Percentiles rank a stretch among this genome's conserved stretches.
These are phyloP conservation scores for Mycena belliarum DNA, from an alignment of 768 basidiomycete species.

Conservation along the genomic window DNA sequence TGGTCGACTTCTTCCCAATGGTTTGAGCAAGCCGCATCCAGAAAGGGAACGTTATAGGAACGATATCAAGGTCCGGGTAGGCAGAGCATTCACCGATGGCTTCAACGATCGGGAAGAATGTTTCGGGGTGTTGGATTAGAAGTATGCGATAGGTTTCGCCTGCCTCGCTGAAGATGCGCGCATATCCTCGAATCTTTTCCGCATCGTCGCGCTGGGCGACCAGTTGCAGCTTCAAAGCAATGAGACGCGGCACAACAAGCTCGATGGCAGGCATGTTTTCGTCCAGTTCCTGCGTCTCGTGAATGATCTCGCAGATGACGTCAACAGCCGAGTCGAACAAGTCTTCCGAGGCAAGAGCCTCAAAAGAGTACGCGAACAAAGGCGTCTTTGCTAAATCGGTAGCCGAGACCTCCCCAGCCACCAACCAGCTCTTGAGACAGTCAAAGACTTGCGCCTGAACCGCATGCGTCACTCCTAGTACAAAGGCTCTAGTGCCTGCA, in stretches of 20 bases:
- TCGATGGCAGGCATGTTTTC: constrained; percentile 91
- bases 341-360: constrained; percentile 77
- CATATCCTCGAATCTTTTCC: constrained; percentile 86
- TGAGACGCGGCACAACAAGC: constrained; percentile 83
- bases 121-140: constrained; percentile 85
- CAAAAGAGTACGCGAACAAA: constrained; percentile 80
- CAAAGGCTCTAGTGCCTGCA: constrained; percentile 1
- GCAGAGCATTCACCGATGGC: constrained; percentile 93
- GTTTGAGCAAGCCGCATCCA: constrained; percentile 97
- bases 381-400: constrained; percentile 69
- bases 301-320: constrained; percentile 90
- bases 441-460: constrained; percentile 84
- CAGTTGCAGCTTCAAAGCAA: constrained; percentile 68
- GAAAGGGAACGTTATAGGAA: constrained; percentile 96
- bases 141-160: constrained; percentile 94
- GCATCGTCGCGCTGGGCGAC: constrained; percentile 68
- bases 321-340: constrained; percentile 95
- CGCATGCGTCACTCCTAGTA: constrained; percentile 74
- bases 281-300: constrained; percentile 97
- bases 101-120: constrained; percentile 93
- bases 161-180: constrained; percentile 94
- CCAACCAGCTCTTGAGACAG: constrained; percentile 85
- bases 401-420: constrained; percentile 79
- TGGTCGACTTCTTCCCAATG: constrained; percentile 72
- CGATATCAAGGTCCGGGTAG: constrained; percentile 92